These are phyloP conservation scores for Simmondsia chinensis DNA, from an alignment of 148 eudicot genomes.

Conservation along the genomic window DNA sequence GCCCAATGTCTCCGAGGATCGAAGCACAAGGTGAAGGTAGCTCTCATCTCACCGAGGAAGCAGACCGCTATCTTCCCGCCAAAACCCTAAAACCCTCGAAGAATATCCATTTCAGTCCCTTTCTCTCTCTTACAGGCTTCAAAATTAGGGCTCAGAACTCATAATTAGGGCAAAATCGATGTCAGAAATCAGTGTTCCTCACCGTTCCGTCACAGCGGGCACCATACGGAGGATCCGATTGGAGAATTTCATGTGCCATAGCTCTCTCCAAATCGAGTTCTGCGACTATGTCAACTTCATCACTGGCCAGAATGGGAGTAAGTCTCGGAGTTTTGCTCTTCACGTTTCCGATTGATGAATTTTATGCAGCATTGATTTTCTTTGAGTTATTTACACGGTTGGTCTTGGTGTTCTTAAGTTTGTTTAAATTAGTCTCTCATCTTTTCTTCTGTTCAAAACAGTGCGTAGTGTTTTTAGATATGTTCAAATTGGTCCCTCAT, in stretches of 20 bases:
- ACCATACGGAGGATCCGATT: conserved; percentile 54
- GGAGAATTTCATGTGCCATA: conserved; percentile 96
- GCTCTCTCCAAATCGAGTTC: conserved; percentile 61
- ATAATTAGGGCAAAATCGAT: too few species aligned
- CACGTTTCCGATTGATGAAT: neutral
- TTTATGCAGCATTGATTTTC: too few species aligned
- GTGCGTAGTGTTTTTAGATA: too few species aligned
- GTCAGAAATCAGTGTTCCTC: conserved; percentile 4
- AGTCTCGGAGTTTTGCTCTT: conserved; percentile 7
- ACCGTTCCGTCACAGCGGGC: conserved; percentile 35
- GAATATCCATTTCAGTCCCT: neutral
- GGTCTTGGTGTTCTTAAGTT: too few species aligned
- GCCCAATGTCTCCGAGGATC: too few species aligned
- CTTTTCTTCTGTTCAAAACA: too few species aligned
- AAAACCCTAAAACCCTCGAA: neutral
- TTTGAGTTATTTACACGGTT: too few species aligned
- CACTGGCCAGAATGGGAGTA: conserved; percentile 98
- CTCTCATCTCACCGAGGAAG: neutral
- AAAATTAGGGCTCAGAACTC: neutral
- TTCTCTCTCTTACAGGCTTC: neutral
- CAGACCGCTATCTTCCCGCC: neutral
- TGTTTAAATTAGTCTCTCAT: too few species aligned
- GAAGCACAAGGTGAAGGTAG: too few species aligned
- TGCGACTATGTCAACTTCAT: conserved; percentile 74
- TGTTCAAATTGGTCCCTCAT: too few species aligned